Conservation (phyloP, 257 asterid genomes). For the Handroanthus guayacan region DNA sequence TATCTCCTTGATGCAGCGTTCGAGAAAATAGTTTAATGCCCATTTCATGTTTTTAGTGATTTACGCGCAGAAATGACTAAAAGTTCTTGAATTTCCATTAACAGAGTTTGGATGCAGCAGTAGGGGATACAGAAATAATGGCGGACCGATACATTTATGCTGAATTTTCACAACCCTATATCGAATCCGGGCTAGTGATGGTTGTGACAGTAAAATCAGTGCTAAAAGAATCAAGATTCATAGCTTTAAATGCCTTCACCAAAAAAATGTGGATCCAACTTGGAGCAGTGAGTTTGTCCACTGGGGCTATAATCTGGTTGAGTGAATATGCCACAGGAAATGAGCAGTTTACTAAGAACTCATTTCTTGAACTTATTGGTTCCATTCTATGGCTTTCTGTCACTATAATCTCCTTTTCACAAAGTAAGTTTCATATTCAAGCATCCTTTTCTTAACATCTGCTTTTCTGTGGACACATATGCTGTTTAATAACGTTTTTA, state of each 20-base stretch:
- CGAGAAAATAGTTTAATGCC: background rate
- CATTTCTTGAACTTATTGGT: conserved; percentile 43
- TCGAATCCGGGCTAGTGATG: conserved; percentile 71
- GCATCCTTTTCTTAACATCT: too few relatives aligned
- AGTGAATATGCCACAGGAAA: conserved; percentile 56
- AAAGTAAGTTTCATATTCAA: conserved; percentile 48
- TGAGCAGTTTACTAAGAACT: conserved; percentile 44
- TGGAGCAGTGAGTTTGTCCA: conserved; percentile 47
- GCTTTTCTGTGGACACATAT: too few relatives aligned
- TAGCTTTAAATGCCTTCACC: conserved; percentile 56
- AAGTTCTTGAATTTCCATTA: background rate
- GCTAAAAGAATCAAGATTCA: conserved; percentile 39
- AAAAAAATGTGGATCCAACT: conserved; percentile 59
- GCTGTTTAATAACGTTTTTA: too few relatives aligned
- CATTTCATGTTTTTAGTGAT: too few relatives aligned
- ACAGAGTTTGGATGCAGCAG: conserved; percentile 70
- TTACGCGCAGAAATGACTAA: too few relatives aligned
- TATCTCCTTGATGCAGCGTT: too few relatives aligned
- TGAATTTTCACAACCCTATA: conserved; percentile 69
- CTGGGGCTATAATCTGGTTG: conserved; percentile 59
- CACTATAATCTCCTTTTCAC: conserved; percentile 58
- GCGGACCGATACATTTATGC: conserved; percentile 59
- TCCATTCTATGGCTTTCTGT: conserved; percentile 73
- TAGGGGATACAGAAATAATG: conserved; percentile 68
- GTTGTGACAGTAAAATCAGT: conserved; percentile 55